These are phyloP conservation scores for Boletus austroedulis DNA, from an alignment of 1,284 basidiomycete genomes.

Conservation along the genomic window DNA sequence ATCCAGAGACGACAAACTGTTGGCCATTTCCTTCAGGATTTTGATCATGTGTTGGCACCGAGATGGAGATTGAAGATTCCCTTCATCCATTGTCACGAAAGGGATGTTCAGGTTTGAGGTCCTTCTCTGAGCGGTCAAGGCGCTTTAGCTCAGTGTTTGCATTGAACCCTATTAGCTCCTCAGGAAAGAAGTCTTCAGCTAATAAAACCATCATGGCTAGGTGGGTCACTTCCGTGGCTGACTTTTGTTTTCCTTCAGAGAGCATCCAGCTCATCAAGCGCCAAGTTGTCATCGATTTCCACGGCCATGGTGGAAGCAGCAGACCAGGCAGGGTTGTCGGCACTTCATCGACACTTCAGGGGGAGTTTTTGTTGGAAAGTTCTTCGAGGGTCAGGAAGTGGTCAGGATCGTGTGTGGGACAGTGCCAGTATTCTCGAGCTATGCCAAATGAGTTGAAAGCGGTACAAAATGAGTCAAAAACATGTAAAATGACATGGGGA, in stretches of 20 bases:
- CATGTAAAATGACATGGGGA: neutral
- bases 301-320: constrained; percentile 3
- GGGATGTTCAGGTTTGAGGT: neutral
- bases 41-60: neutral
- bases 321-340: neutral
- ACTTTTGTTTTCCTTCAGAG: neutral
- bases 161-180: neutral
- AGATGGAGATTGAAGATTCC: neutral
- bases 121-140: neutral
- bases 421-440: neutral
- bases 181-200: neutral
- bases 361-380: neutral
- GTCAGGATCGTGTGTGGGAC: neutral
- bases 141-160: neutral
- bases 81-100: constrained; percentile 2
- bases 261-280: constrained; percentile 6
- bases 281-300: neutral
- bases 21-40: neutral
- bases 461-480: neutral
- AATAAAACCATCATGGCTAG: neutral
- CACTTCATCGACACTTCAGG: too few relatives aligned
- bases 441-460: neutral
- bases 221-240: neutral
- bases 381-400: neutral
- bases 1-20: neutral